Conservation (phyloP, 495 filamentous ascomycete genomes). For the Aspergillus nanangensis region DNA sequence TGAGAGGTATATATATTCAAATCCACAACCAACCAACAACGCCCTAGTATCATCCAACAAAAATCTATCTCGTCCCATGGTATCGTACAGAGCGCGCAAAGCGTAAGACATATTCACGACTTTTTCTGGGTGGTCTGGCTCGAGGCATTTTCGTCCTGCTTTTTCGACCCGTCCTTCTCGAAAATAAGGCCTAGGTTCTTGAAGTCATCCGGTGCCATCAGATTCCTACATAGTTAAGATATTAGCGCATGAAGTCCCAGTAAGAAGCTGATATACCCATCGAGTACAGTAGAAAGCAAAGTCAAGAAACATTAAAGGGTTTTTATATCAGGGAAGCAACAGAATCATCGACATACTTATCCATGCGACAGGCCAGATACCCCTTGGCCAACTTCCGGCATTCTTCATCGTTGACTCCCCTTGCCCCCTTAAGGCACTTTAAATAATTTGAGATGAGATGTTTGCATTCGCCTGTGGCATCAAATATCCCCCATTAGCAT, state of each 20-base stretch:
- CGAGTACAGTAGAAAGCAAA: too few species aligned
- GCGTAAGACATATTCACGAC: background rate
- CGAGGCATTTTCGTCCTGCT: background rate
- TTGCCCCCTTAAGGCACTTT: conserved; percentile 72
- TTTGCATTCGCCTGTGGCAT: conserved; percentile 91
- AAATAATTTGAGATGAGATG: conserved; percentile 79
- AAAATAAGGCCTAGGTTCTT: conserved; percentile 84
- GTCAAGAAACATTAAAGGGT: too few species aligned
- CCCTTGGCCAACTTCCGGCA: conserved; percentile 82
- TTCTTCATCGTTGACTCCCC: conserved; percentile 78
- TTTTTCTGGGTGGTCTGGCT: conserved; percentile 1
- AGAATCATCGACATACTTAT: conserved; percentile 57
- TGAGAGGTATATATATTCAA: background rate
- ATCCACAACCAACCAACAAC: conserved; percentile 2
- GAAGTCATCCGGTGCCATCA: conserved; percentile 93
- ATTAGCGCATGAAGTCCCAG: too few species aligned
- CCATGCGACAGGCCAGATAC: conserved; percentile 91
- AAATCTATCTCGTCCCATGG: background rate
- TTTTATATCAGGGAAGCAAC: too few species aligned
- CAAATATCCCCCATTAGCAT: conserved; percentile 64
- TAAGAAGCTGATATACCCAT: too few species aligned
- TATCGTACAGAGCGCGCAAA: background rate
- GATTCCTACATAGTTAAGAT: conserved; percentile 53
- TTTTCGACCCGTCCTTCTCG: conserved; percentile 24
- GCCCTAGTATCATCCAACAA: background rate